Base-by-base conservation (phyloP, 2,329 filamentous ascomycete species). In the Diatrype stigma region DNA sequence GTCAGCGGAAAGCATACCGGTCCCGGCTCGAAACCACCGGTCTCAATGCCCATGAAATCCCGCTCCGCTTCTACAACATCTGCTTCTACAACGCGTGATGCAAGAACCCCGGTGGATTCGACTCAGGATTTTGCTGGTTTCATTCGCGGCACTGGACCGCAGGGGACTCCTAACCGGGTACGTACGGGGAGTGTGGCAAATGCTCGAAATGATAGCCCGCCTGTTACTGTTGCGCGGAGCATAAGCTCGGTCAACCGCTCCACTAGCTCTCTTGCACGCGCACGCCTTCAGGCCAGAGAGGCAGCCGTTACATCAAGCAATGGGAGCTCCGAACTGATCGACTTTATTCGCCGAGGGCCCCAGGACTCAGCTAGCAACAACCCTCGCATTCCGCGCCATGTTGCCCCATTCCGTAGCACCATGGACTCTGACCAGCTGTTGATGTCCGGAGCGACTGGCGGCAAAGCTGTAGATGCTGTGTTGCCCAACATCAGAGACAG, bases 311-410 rank as follows among this genome's bases (percentile, higher is more conserved):
- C 84, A 46, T 74, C 73, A 51, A 78, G 76, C 47, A 82, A 83
- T 47, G 85, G 86, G 57, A 95, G 86, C 51, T 88, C 89, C 12
- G 94, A 96, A 54, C 74, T 99, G 51, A 96, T 96, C 58, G 92
- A 97, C 66, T 97, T 99, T 67, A 95, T 99, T 57, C 86, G 92
- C 44, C 86, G 90, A 65, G 93, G 92, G 1, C 91, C 91, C 3
- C 86, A 89, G 0, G 79, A 73, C 54, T 66, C 73, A 42, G 72
- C 75, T 32, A 77, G 75, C 42, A 77, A 78, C 23, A 80, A 81
- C 55, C 88, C 84, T 52, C 84, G 89, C 22, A 94, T 95, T 55
- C 87, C 90, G 40, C 85, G 89, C 17, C 82, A 81, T n/a, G 85
- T 94, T 12, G 90, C 91, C 10, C 90, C 91, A 1, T 96, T 95